Conservation (phyloP, 495 filamentous ascomycete species). For the Trichodelitschia bisporula region DNA sequence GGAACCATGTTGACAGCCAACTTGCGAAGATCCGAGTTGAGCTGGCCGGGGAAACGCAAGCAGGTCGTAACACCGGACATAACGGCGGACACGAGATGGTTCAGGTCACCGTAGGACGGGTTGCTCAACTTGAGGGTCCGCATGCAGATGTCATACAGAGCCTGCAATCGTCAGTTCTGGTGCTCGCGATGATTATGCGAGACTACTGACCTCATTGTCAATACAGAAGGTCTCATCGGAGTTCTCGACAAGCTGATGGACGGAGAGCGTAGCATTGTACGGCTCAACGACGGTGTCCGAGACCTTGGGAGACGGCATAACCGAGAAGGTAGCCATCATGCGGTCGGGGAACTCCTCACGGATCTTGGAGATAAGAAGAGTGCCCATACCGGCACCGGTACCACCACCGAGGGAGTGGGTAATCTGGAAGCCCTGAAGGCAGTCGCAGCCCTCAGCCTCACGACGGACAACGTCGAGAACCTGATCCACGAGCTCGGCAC, state of each 20-base stretch:
- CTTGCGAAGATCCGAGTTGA: slow-evolving; percentile 99
- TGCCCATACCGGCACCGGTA: slow-evolving; percentile 99
- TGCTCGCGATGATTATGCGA: background rate
- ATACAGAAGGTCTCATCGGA: slow-evolving; percentile 99
- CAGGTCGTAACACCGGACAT: slow-evolving; percentile 99
- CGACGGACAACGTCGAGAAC: slow-evolving; percentile 97
- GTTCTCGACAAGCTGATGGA: slow-evolving; percentile 99
- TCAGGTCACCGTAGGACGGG: slow-evolving; percentile 96
- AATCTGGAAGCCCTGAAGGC: slow-evolving; percentile 99
- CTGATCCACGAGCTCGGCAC: slow-evolving; percentile 95
- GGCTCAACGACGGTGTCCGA: slow-evolving; percentile 99
- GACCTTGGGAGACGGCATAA: slow-evolving; percentile 98
- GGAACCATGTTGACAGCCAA: slow-evolving; percentile 99
- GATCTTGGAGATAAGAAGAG: slow-evolving; percentile 98
- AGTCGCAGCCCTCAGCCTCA: slow-evolving; percentile 97
- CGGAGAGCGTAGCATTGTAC: slow-evolving; percentile 97
- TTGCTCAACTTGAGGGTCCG: slow-evolving; percentile 94
- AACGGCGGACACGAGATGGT: slow-evolving; percentile 97
- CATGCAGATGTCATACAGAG: slow-evolving; percentile 99
- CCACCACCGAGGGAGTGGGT: slow-evolving; percentile 99
- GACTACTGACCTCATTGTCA: slow-evolving; percentile 64
- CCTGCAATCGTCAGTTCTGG: slow-evolving; percentile 20
- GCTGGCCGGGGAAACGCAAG: slow-evolving; percentile 96
- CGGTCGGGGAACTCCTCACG: slow-evolving; percentile 99
- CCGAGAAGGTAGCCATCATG: slow-evolving; percentile 99